These are phyloP conservation scores for Suzukiozyma palmioleophila DNA, from an alignment of 1,139 yeast species.

Conservation along the genomic window DNA sequence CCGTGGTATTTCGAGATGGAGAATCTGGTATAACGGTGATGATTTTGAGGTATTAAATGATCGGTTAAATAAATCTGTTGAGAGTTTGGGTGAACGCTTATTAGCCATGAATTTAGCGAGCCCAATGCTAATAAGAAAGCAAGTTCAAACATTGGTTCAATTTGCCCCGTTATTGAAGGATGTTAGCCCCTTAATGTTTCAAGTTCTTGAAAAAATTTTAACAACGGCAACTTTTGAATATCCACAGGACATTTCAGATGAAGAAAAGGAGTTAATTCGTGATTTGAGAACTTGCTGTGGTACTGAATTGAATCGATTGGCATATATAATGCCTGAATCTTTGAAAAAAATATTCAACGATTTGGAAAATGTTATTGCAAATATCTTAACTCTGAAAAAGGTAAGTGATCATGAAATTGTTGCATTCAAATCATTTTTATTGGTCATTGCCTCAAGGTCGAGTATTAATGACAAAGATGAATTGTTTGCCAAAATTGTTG, in stretches of 20 bases:
- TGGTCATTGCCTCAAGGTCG: slow-evolving; percentile 89
- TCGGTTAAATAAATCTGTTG: slow-evolving; percentile 59
- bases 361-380: slow-evolving; percentile 74
- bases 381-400: slow-evolving; percentile 63
- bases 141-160: slow-evolving; percentile 91
- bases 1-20: slow-evolving; percentile 95
- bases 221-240: slow-evolving; percentile 84
- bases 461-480: slow-evolving; percentile 65
- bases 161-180: slow-evolving; percentile 90
- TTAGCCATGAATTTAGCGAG: slow-evolving; percentile 72
- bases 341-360: slow-evolving; percentile 76
- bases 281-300: slow-evolving; percentile 92
- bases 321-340: slow-evolving; percentile 90
- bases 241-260: slow-evolving; percentile 64
- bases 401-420: slow-evolving; percentile 89
- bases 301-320: slow-evolving; percentile 88
- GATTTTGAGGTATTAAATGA: slow-evolving; percentile 59
- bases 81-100: slow-evolving; percentile 71
- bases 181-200: slow-evolving; percentile 66
- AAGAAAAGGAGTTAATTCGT: slow-evolving; percentile 73
- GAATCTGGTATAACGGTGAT: slow-evolving; percentile 74
- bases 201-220: slow-evolving; percentile 80
- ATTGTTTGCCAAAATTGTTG: slow-evolving; percentile 81
- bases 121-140: slow-evolving; percentile 77
- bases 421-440: slow-evolving; percentile 84